Evolutionary conservation across 352 stramenopile species (phyloP).

Genomic region (Phytophthora megakarya): DNA sequence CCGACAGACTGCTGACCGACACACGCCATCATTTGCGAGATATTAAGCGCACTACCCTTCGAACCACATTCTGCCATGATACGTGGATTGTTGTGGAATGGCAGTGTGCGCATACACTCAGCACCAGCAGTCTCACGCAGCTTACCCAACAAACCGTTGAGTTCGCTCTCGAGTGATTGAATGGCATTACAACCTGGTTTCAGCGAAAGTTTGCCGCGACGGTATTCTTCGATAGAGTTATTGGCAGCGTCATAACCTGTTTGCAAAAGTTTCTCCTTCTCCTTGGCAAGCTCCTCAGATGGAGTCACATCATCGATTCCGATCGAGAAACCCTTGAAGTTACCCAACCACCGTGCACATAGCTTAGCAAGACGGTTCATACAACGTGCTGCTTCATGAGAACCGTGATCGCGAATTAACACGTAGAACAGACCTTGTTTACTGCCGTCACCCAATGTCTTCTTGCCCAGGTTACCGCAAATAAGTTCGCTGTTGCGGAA

Average conservation of each 20-base stretch:
- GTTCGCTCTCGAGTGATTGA: slow-evolving; percentile 98
- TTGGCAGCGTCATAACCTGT: slow-evolving; percentile 88
- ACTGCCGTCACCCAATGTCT: slow-evolving; percentile 97
- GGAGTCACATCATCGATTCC: slow-evolving; percentile 99
- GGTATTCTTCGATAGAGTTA: slow-evolving; percentile 93
- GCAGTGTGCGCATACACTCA: slow-evolving; percentile 97
- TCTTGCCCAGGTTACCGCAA: slow-evolving; percentile 98
- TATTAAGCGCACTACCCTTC: slow-evolving; percentile 99
- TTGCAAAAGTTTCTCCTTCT: slow-evolving; percentile 96
- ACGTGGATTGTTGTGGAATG: slow-evolving; percentile 96
- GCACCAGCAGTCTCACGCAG: slow-evolving; percentile 97
- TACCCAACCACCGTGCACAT: slow-evolving; percentile 97
- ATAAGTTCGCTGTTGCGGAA: slow-evolving; percentile 98
- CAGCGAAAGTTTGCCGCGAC: slow-evolving; percentile 93
- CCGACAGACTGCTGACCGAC: slow-evolving; percentile 99
- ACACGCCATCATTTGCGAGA: slow-evolving; percentile 99
- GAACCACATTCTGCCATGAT: slow-evolving; percentile 99
- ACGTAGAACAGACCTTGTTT: slow-evolving; percentile 99
- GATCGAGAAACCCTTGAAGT: slow-evolving; percentile 98
- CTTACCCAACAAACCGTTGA: slow-evolving; percentile 98
- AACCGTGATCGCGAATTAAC: slow-evolving; percentile 95
- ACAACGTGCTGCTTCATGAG: slow-evolving; percentile 91
- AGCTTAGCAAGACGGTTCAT: slow-evolving; percentile 99
- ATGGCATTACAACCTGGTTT: slow-evolving; percentile 97
- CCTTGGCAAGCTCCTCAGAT: slow-evolving; percentile 90